Evolutionary conservation across 1,284 basidiomycete genomes (phyloP), one percentile per base, ranked within the genome.

Genomic region (Ganoderma resinaceum): DNA sequence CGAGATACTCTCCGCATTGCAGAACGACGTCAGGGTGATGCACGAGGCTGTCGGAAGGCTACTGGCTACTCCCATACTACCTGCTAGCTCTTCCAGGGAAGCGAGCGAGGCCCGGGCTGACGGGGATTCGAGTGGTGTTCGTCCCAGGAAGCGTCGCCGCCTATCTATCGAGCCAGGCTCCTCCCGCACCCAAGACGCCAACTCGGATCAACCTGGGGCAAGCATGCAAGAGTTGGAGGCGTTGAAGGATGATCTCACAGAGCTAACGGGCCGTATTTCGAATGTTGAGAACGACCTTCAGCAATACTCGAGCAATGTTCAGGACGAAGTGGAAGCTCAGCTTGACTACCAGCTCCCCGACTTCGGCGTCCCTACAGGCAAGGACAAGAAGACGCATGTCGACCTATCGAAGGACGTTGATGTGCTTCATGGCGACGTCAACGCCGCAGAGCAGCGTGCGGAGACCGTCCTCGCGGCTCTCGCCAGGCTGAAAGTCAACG

Each of bases 211-310:
- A 20, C 23, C 31, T 23, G 42, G 20, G 3, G 61, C 67, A 5
- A 69, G 35, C 9, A n/a, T 70, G 29, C 71, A 20, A 55, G 82
- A 83, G 18, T 53, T 84, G 29, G 82, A 82, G 43, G 69, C 70
- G 4, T 72, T 89, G 16, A 76, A 73, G n/a, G 82, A 84, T 16
- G 78, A 78, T n/a, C 70, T 88, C 38, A 53, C 67, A 16, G 70
- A 71, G 2, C 75, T 90, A 12, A 82, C 85, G 26, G 74, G 71
- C n/a, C 78, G 77, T 2, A 71, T 86, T 29, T 35, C 67, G 14
- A 79, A 82, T 3, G 73, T 89, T 38, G 77, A 85, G 69, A 86
- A 88, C 70, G 81, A 84, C 63, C 71, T 87, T 52, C 71, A 72
- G 2, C 81, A 82, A 60, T 81, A 82, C 60, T 80, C 84, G 55